Evolutionary conservation across 1,139 yeast genomes (phyloP), one percentile per base, ranked within the genome.

Genomic region (Sporopachydermia cereana): DNA sequence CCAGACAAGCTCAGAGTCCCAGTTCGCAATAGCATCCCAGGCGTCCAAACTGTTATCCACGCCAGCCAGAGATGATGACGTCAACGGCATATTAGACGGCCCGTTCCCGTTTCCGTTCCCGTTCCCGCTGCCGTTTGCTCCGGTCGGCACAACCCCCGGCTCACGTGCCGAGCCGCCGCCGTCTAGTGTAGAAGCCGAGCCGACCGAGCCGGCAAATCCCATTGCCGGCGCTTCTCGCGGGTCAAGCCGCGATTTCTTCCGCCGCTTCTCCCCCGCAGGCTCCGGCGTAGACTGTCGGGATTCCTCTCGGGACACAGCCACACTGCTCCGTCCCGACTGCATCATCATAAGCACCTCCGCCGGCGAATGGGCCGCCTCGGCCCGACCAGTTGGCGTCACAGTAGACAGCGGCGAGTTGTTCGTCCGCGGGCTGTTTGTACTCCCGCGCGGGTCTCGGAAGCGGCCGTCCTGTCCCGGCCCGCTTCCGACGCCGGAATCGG

Each of bases 1-100:
- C 89, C 95, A 86, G 14, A 86, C 73, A 54, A 80, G 63, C 48
- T 83, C 95, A 31, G 80, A 77, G 44, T 77, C 78, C 73, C 81
- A 72, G 43, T 64, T 65, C 45, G 67, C 72, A 51, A 63, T 62
- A 42, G 59, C 49, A 27, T 64, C 69, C 57, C 62, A 58, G 42
- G 64, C 44, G 50, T 55, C 49, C 50, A 57, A 43, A 5, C 39
- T 21, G 17, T 12, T 12, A 12, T 34, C 39, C 17, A 34, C 39
- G 9, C 39, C 39, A 34, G 39, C 39, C 29, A 42, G 23, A 44
- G 39, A 23, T 25, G 41, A 23, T 31, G 45, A 39, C 44, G 44
- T 9, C 44, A 36, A 24, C 29, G 20, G 25, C 27, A n/a, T 7
- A 45, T 42, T 3, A 41, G 47, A 3, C 42, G 34, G 4, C 42